Evolutionary conservation across 2,329 filamentous ascomycete species (phyloP), one percentile per base, ranked within the genome.

Genomic region (Cordyceps pruinosa): DNA sequence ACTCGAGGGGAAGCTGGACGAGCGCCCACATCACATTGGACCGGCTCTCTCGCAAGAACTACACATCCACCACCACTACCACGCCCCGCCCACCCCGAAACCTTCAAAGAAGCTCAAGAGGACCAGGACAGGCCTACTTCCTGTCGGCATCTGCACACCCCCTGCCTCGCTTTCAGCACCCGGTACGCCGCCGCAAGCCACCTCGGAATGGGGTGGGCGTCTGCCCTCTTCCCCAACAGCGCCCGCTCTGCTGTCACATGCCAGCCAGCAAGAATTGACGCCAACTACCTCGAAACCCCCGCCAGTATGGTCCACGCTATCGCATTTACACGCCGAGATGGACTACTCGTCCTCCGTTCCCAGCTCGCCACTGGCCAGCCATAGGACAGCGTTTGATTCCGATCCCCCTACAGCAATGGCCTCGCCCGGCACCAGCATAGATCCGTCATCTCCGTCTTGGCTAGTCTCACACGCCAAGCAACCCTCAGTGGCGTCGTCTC

Each of bases 21-120:
- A 58, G 15, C 34, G 26, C 28, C 25, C 52, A 3, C 45, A 48
- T 25, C 48, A 50, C 26, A 47, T 42, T 3, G 62, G 61, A 6
- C 62, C 64, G 7, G 63, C 64, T 12, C 53, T 67, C 9, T 86
- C 87, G 0, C 87, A 89, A 65, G 89, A 94, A 65, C 75, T 97
- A 15, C 93, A 97, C 65, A 89, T 97, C 46, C 93, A 97, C 66
- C 92, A 97, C 66, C 93, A 97, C 68, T 96, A 96, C 67, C 91
- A 97, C 63, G 82, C 86, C 12, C 75, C 84, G 1, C 73, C 80
- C 54, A 86, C 84, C 68, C 28, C 54, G 25, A 76, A 80, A 21
- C 85, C 88, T 58, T 66, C 70, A 17, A 81, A 82, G 62, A 85
- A 85, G 59, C 76, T 82, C 9, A 89, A 85, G 73, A 95, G 90